phyloP scores from a whole-genome alignment of 2,329 filamentous ascomycete species.

The Ceratocystis ficicola region DNA sequence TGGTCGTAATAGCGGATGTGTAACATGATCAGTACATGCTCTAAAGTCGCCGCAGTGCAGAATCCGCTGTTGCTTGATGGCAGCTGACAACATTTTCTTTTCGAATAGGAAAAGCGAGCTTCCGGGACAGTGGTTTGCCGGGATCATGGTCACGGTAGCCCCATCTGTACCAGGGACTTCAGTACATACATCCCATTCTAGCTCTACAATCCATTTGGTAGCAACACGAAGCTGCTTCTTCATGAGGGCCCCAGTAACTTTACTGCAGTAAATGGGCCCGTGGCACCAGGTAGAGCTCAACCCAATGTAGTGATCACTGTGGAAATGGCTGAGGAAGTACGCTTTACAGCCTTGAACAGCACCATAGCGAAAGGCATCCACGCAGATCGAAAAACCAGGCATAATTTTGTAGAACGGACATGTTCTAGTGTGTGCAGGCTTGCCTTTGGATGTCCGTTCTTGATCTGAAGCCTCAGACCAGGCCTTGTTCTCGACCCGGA shows the following conservation, averaged over 20 bases:
- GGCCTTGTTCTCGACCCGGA: slow-evolving; percentile 76
- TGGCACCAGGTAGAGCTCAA: slow-evolving; percentile 80
- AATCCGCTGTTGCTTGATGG: slow-evolving; percentile 59
- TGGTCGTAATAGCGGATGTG: slow-evolving; percentile 69
- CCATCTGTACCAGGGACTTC: slow-evolving; percentile 74
- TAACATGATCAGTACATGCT: slow-evolving; percentile 72
- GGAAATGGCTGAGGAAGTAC: slow-evolving; percentile 95
- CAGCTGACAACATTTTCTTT: slow-evolving; percentile 53
- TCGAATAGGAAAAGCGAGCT: slow-evolving; percentile 90
- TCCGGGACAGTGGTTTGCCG: slow-evolving; percentile 91
- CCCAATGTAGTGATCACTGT: slow-evolving; percentile 94
- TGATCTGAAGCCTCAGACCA: slow-evolving; percentile 79
- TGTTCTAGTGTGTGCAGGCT: slow-evolving; percentile 74
- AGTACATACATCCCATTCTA: slow-evolving; percentile 71
- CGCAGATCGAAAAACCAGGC: slow-evolving; percentile 81
- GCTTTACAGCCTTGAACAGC: slow-evolving; percentile 84
- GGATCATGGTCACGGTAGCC: slow-evolving; percentile 83
- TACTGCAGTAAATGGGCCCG: slow-evolving; percentile 92
- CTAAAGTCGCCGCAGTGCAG: slow-evolving; percentile 94
- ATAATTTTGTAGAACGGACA: slow-evolving; percentile 99
- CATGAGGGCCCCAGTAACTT: slow-evolving; percentile 80
- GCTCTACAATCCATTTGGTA: slow-evolving; percentile 67
- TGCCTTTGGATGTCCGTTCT: slow-evolving; percentile 66
- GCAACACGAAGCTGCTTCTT: slow-evolving; percentile 76
- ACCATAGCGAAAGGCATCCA: slow-evolving; percentile 92